Evolutionary conservation across 2,329 filamentous ascomycete species (phyloP), one percentile per base, ranked within the genome.

Genomic region (Neonectria neomacrospora): DNA sequence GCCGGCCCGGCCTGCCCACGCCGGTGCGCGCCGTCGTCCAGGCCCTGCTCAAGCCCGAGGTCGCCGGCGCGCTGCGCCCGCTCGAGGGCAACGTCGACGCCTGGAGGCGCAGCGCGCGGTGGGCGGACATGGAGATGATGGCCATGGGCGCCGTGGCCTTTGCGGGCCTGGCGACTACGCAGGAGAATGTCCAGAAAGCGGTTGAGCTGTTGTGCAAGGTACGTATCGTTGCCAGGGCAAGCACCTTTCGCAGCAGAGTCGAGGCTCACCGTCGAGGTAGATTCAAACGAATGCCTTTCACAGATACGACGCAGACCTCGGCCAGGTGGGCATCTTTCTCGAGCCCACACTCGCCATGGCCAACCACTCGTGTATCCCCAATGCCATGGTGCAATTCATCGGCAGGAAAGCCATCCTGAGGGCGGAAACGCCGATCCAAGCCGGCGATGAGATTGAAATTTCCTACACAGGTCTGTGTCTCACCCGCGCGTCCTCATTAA

Each of bases 251-350:
- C 2, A 37, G 11, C 28, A 10, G 20, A 23, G 16, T 10, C 9
- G 28, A 16, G 22, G 28, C 61, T 69, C 6, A 71, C 30, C 30
- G 34, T 8, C 2, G 34, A 10, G 1, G 20, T 61, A 89, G 86
- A 82, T 89, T 62, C 82, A 87, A 72, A 87, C 86, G 39, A 90
- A 90, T 75, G 81, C 86, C 4, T 90, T 90, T 72, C 85, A 86
- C 69, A 79, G 85, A 55, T 79, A 80, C 26, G 86, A 89, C 55
- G 74, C 77, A 2, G 86, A 89, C 68, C 74, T 84, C 8, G 83
- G 80, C 1, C 79, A 84, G 58, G 79, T 82, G 1, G 87, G 86
- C 23, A 78, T 88, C 30, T 89, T 86, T 64, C 76, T 90, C 39
- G 84, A 88, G 65, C 80, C 85, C 1, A 80, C 75, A 3, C 77